Evolutionary conservation across 2,329 filamentous ascomycete genomes (phyloP), one percentile per base, ranked within the genome.

Genomic region (Cordyceps militaris): DNA sequence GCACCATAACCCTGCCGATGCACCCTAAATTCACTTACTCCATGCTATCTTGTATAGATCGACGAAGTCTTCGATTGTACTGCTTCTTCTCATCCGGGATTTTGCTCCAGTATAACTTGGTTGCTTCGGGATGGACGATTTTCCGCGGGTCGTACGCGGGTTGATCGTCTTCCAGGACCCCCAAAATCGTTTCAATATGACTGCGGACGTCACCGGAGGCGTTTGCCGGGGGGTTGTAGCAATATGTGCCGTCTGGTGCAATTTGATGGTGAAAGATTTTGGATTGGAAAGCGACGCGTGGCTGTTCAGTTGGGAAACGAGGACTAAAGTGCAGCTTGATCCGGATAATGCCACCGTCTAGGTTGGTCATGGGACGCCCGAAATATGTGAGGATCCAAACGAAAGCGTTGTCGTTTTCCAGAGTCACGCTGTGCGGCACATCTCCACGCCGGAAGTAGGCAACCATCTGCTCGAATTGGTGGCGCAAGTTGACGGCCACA

Each of bases 71-170:
- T 55, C 93, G 84, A 65, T 88, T 91, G 74, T 97, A 97, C 63
- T 84, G 74, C 73, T 92, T 96, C 68, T 89, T 88, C 55, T 93
- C 87, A 2, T 91, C 87, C 2, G 69, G 59, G 0, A 82, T 73
- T 4, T 79, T 79, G 3, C 91, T 91, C 93, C 94, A 99, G 68
- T 87, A 94, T 47, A 97, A 76, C 70, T 86, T 89, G 42, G 88
- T 86, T 2, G 92, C 91, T 66, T 96, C 92, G 0, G 86, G 88
- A 62, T 96, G 87, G 38, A 97, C 90, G 32, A 91, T 82, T 11
- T 89, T 92, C 47, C 93, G 82, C 1, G 94, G 94, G 68, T 99
- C 94, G 67, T 96, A 97, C 0, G 88, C 86, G 0, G 92, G 90
- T 2, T 84, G 80, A 60, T 95, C 90, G 57, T 97, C 92, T 67